Evolutionary conservation across 169 alveolate genomes (phyloP), one percentile per base, ranked within the genome.

Genomic region (Toxoplasma gondii): DNA sequence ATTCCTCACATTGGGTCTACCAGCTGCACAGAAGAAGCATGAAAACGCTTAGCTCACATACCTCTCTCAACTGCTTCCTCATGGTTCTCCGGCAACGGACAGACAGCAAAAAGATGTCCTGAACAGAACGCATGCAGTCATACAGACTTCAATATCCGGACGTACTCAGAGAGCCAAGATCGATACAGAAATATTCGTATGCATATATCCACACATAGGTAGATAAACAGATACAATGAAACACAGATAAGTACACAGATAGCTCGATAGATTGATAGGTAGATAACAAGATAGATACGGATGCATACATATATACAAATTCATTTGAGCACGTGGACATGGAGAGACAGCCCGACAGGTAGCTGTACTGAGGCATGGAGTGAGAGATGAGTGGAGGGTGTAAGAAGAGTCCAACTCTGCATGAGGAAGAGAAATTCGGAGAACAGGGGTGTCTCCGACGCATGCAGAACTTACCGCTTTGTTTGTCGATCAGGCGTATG

Each of bases 71-170:
- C 81, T 38, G 94, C 95, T 36, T 88, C 78, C 0, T 86, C 95
- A 39, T 88, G 58, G 17, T 93, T 53, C 94, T 74, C 91, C 43
- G 95, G 93, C 34, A 93, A 34, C 67, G 95, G 95, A 49, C 95
- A 93, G 43, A 49, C 90, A n/a, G 95, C 95, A 58, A 83, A 93
- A 38, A 93, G 92, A 12, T 78, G 36, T 12, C 95, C 94, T 92
- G 70, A 24, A 74, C 44, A 19, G 2, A 78, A 64, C 9, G 0
- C 41, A 88, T 36, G 39, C 38, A 29, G 36, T 4, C 10, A 44
- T 88, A 24, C 39, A 88, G 29, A 88, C 31, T 12, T 69, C 10
- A 10, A 87, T 87, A 36, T 34, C 4, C 36, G 2, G 92, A 70
- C 82, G 0, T 27, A 34, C 31, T 17, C 24, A n/a, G 12, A n/a